Evolutionary conservation across 768 basidiomycete genomes (phyloP), one percentile per base, ranked within the genome.

Genomic region (Serendipita indica): DNA sequence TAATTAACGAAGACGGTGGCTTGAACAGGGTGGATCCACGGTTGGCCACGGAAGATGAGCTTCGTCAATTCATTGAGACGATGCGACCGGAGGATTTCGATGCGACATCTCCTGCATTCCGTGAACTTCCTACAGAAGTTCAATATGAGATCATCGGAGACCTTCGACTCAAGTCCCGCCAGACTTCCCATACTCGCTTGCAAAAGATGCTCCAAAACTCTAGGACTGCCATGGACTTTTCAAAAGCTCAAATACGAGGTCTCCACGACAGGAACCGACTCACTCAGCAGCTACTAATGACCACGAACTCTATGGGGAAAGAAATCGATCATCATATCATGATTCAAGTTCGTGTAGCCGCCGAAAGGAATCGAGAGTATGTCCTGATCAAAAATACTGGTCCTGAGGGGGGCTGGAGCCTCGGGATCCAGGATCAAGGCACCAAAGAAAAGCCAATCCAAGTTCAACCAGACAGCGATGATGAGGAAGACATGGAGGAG

Each of bases 81-180:
- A 93, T 97, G 84, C 81, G 84, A 1, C 92, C 93, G 0, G 91
- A 92, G 65, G 92, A 98, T 66, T 89, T 98, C 64, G 94, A 98
- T 66, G 79, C 96, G 58, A 78, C 82, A 16, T 92, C 92, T 1
- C 79, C 89, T 3, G 89, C 84, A 18, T 99, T 99, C 68, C 80
- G 84, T 22, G 87, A 89, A 62, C 79, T 98, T 2, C 93, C 96
- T 2, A 94, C 90, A 0, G 93, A 98, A 69, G 82, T 96, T 20
- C 91, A 99, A 65, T 99, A 98, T 70, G 96, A 99, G 72, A 94
- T 99, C 63, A 83, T 98, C 33, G 93, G 94, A 57, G 96, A 99
- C 72, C 74, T 98, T 49, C 82, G 96, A 2, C 75, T 96, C 59
- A 92, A 91, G 69, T 97, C 93, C 1, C 79, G 96, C 2, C 93